Conservation (phyloP, 441 rosid genomes). For the Eugenia klotzschiana region DNA sequence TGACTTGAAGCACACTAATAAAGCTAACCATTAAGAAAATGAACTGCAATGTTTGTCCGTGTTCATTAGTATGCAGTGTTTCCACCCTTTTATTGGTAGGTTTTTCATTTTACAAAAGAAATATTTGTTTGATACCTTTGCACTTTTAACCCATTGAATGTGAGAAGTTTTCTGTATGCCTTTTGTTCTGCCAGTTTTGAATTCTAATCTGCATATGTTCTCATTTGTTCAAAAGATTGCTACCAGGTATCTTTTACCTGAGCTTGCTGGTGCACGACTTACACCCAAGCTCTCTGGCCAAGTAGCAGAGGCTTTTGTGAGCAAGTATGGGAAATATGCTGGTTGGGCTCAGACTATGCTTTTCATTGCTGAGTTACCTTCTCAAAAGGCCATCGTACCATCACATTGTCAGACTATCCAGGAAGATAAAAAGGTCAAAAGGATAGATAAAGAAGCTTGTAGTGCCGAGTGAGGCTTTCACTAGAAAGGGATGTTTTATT, state of each 20-base stretch:
- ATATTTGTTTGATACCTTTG: not conserved
- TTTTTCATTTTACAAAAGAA: not conserved
- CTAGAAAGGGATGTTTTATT: not conserved
- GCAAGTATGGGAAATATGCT: constrained; percentile 77
- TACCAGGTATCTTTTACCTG: constrained; percentile 62
- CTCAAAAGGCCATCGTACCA: constrained; percentile 59
- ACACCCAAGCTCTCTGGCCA: constrained; percentile 48
- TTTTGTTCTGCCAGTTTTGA: not conserved
- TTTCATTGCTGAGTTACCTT: constrained; percentile 77
- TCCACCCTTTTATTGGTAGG: not conserved
- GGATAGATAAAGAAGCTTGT: constrained; percentile 3
- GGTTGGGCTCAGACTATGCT: constrained; percentile 94
- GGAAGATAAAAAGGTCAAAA: constrained; percentile 14
- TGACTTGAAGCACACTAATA: not conserved
- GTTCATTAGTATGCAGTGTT: not conserved
- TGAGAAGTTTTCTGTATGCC: not conserved
- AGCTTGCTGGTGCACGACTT: constrained; percentile 63
- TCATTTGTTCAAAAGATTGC: constrained; percentile 52
- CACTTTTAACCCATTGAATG: not conserved
- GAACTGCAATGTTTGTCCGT: not conserved
- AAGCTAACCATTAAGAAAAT: not conserved
- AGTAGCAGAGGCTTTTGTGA: constrained; percentile 84
- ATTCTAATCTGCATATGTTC: not conserved
- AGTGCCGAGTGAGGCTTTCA: not conserved
- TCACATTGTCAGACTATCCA: constrained; percentile 18